Base-by-base conservation (phyloP, 2,329 filamentous ascomycete genomes). In the Coniochaeta hoffmannii region DNA sequence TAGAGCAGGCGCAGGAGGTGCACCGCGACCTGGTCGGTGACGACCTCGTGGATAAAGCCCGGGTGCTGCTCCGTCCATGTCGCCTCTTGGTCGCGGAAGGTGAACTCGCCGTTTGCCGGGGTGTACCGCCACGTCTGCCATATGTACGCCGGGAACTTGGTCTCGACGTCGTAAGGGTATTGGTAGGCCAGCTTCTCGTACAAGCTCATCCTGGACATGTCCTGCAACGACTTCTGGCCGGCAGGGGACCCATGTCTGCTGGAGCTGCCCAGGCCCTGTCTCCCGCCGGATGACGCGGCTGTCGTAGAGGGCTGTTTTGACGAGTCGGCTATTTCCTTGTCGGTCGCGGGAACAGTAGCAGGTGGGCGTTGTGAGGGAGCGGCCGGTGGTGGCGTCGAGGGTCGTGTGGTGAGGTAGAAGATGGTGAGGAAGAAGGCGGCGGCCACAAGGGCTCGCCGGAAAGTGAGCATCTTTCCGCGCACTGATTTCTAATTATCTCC, bases 61-160 rank as follows among this genome's bases (percentile, higher is more conserved):
- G 92, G 93, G 69, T 99, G 91, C 64, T 87, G 75, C 62, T 89
- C 80, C 9, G 89, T 87, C 94, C 94, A 99, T 59, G 88, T 91
- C 14, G 90, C 89, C 73, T 97, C 94, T 57, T 90, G 81, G 50
- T 88, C 84, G 59, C 92, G 86, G 67, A 96, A 92, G 19, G 77
- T 73, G 68, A 99, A 99, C 59, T 89, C 79, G 53, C 83, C 78
- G 22, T 90, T 88, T 1, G 86, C 81, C 0, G 93, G 92, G 1
- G 85, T 89, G 66, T 84, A 87, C 71, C 95, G 97, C 94, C 94
- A 99, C 14, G 94, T 99, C 78, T 99, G 94, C 94, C 94, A 99
- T 67, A 99, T 95, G 76, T 96, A 97, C 56, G 91, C 92, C 3
- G 94, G 94, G 70, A 97, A 97, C 70, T 93, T 96, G 63, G 79